These are phyloP conservation scores for Malus fusca DNA, from an alignment of 306 rosid genomes.

Conservation along the genomic window DNA sequence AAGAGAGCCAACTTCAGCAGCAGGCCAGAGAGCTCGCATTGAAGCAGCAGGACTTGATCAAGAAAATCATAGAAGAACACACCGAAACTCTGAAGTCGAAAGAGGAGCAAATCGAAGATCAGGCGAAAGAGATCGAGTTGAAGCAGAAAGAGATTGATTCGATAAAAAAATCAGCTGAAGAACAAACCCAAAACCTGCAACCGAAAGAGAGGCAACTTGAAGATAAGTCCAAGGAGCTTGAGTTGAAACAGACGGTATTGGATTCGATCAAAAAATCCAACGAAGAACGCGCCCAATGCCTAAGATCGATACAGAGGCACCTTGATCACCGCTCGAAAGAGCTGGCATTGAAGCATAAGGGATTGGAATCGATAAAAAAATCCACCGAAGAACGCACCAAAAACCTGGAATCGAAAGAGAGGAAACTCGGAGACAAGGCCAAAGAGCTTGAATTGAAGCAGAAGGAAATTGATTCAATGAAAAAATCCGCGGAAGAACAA, in stretches of 20 bases:
- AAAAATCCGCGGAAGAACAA: neutral
- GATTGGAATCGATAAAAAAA: too few relatives aligned
- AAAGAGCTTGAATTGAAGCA: neutral
- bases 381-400: too few relatives aligned
- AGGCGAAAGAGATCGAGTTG: conserved; percentile 13
- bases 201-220: conserved; percentile 5
- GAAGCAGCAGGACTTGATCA: neutral
- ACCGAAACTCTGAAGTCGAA: neutral
- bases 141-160: conserved; percentile 17
- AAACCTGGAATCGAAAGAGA: too few relatives aligned
- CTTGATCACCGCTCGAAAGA: neutral
- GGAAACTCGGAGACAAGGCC: too few relatives aligned
- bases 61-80: neutral
- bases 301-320: conserved; percentile 1
- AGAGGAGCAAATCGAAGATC: conserved; percentile 15
- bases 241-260: conserved; percentile 12
- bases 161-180: conserved; percentile 10
- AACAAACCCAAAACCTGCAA: neutral
- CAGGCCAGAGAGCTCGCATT: neutral
- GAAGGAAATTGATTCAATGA: neutral
- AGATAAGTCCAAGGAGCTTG: conserved; percentile 9
- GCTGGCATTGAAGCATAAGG: neutral
- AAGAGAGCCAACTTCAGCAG: neutral
- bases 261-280: conserved; percentile 8
- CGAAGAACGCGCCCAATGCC: neutral